phyloP scores from a whole-genome alignment of 2,329 filamentous ascomycete species.

The Cladophialophora yegresii region DNA sequence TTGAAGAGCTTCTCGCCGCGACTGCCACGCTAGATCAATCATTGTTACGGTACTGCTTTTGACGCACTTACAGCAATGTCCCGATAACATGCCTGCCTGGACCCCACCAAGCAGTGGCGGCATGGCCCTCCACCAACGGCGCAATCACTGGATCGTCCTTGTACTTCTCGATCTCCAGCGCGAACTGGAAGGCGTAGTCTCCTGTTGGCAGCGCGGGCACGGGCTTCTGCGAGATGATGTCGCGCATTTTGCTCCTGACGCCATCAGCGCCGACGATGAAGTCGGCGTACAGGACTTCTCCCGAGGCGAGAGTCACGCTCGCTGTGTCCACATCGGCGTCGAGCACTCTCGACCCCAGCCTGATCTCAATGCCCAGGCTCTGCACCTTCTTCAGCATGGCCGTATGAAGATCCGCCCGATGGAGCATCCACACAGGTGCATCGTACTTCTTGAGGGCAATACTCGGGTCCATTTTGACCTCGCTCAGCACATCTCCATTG shows the following conservation, averaged over 20 bases:
- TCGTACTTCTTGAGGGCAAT: slow-evolving; percentile 10
- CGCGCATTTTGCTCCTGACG: slow-evolving; percentile 11
- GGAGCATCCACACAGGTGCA: slow-evolving; percentile 10
- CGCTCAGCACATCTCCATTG: slow-evolving; percentile 5
- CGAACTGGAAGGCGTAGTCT: slow-evolving; percentile 13
- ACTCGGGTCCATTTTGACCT: slow-evolving; percentile 7
- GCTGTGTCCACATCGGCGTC: slow-evolving; percentile 6
- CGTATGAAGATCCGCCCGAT: slow-evolving; percentile 10
- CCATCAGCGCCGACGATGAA: slow-evolving; percentile 8
- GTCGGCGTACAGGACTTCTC: slow-evolving; percentile 1
- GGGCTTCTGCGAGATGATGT: slow-evolving; percentile 6
- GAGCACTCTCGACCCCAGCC: slow-evolving; percentile 5
- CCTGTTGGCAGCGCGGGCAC: slow-evolving; percentile 4
- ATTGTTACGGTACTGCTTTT: background rate
- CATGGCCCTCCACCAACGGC: slow-evolving; percentile 12
- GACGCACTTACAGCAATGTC: slow-evolving; percentile 7
- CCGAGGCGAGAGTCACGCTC: slow-evolving; percentile 9
- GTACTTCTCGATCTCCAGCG: slow-evolving; percentile 4
- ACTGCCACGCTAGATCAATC: background rate
- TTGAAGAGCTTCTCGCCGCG: slow-evolving; percentile 14
- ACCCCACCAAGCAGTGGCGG: slow-evolving; percentile 10
- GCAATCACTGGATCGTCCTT: slow-evolving; percentile 13
- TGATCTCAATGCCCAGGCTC: slow-evolving; percentile 10
- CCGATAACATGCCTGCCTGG: slow-evolving; percentile 13
- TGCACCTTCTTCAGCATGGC: slow-evolving; percentile 13